Evolutionary conservation across 2,329 filamentous ascomycete genomes (phyloP), one percentile per base, ranked within the genome.

Genomic region (Nigrograna mackinnonii): DNA sequence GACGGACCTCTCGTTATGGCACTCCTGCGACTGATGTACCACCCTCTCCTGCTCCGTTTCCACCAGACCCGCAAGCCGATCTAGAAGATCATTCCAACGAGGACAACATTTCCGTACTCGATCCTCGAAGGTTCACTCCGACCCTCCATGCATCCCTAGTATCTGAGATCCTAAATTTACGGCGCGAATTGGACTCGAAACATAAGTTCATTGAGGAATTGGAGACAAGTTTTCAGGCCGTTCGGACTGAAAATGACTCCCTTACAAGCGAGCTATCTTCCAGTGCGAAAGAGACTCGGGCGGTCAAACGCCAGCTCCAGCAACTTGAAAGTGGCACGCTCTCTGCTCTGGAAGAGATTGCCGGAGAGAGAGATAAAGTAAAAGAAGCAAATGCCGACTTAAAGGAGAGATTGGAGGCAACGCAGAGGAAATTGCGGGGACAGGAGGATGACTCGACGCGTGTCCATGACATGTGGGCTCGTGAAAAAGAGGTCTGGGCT

Each of bases 131-230:
- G 26, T 96, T 99, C 62, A 99, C 94, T 0, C 94, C 94, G 1
- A 97, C 91, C 0, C 74, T 99, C 9, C 94, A 97, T 67, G 94
- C 94, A 6, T 96, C 89, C 37, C 75, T 99, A 5, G 92, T 99
- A 1, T 92, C 92, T 0, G 94, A 99, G 67, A 99, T 99, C 49
- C 75, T 99, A 28, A 83, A 85, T 2, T 73, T 99, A 37, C 84
- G 91, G 17, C 80, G 94, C 44, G 94, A 99, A 52, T 83, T 97
- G 49, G 94, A 99, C 62, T 89, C 88, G 31, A 96, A 96, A 70
- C 81, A 86, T 33, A 89, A 84, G 57, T 80, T 90, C 39, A 96
- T 99, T 41, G 91, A 96, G 63, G 84, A 81, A 39, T 76, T 99
- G 13, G 94, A 99, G 69, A 75, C 79, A 1, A 84, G 79, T 19